These are phyloP conservation scores for Geotrichum ghanense DNA, from an alignment of 805 yeast genomes.

Conservation along the genomic window DNA sequence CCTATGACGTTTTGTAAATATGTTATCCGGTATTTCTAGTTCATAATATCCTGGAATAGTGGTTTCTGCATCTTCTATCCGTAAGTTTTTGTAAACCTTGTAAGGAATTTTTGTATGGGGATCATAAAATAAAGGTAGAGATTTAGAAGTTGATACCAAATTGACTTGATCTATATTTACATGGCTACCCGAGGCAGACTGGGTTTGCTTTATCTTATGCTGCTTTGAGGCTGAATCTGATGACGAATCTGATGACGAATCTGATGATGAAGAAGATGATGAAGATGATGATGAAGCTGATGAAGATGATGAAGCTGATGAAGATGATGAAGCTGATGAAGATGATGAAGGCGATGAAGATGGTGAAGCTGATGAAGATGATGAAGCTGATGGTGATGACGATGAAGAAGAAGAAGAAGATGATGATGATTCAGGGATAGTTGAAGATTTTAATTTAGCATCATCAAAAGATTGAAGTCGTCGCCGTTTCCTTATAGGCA, in stretches of 20 bases:
- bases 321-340: neutral
- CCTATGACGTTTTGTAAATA: neutral
- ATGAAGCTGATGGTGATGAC: no score
- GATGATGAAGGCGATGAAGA: neutral
- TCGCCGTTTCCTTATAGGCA: no score
- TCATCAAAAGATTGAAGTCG: no score
- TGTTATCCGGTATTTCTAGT: neutral
- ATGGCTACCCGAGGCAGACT: no score
- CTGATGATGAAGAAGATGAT: neutral
- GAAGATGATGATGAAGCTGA: neutral
- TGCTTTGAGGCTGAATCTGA: no score
- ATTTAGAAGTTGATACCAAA: neutral
- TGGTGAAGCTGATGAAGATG: no score
- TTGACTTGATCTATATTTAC: no score
- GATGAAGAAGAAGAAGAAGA: no score
- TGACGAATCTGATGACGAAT: neutral
- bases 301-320: neutral
- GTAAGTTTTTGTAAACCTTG: neutral
- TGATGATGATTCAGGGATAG: no score
- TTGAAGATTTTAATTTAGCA: no score
- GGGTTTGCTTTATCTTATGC: no score
- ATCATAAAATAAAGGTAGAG: neutral
- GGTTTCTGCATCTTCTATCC: neutral
- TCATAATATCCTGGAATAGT: neutral
- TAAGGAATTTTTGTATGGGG: neutral